Conservation (phyloP, 2,329 filamentous ascomycete species). For the Xylaria arbuscula region DNA sequence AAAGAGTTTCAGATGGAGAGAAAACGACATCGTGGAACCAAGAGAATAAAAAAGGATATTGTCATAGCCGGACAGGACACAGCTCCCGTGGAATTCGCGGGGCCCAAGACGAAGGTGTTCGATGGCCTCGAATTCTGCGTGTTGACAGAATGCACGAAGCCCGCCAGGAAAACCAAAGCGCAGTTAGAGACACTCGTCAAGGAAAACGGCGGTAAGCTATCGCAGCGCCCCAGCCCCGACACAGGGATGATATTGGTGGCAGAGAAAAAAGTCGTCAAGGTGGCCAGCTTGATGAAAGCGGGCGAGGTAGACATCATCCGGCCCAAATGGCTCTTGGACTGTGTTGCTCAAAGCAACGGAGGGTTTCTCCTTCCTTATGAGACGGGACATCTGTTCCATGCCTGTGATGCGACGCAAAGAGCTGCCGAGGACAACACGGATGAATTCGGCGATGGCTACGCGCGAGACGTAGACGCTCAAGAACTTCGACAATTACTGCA, state of each 20-base stretch:
- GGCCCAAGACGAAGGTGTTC: slow-evolving; percentile 74
- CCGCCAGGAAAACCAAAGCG: slow-evolving; percentile 78
- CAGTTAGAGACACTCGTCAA: slow-evolving; percentile 86
- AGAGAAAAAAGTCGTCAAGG: slow-evolving; percentile 83
- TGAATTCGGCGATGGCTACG: slow-evolving; percentile 84
- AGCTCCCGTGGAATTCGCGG: slow-evolving; percentile 59
- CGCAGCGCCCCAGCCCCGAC: slow-evolving; percentile 75
- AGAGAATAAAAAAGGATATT: slow-evolving; percentile 75
- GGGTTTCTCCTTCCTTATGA: slow-evolving; percentile 73
- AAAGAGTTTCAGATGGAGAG: slow-evolving; percentile 84
- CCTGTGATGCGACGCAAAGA: slow-evolving; percentile 65
- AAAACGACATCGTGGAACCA: slow-evolving; percentile 64
- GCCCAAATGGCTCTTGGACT: slow-evolving; percentile 86
- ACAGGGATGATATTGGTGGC: slow-evolving; percentile 77
- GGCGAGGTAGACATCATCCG: slow-evolving; percentile 78
- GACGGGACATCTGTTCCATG: slow-evolving; percentile 76
- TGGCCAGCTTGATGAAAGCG: slow-evolving; percentile 81
- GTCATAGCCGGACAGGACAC: slow-evolving; percentile 77
- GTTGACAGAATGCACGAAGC: slow-evolving; percentile 77
- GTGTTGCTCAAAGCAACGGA: slow-evolving; percentile 69
- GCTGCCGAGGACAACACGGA: slow-evolving; percentile 75
- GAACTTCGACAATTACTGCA: slow-evolving; percentile 68
- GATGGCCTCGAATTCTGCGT: slow-evolving; percentile 83
- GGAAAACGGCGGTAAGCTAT: slow-evolving; percentile 81
- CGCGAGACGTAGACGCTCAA: slow-evolving; percentile 71